Evolutionary conservation across 192 early-diverging fungal genomes (phyloP).

Genomic region (Coemansia erecta): DNA sequence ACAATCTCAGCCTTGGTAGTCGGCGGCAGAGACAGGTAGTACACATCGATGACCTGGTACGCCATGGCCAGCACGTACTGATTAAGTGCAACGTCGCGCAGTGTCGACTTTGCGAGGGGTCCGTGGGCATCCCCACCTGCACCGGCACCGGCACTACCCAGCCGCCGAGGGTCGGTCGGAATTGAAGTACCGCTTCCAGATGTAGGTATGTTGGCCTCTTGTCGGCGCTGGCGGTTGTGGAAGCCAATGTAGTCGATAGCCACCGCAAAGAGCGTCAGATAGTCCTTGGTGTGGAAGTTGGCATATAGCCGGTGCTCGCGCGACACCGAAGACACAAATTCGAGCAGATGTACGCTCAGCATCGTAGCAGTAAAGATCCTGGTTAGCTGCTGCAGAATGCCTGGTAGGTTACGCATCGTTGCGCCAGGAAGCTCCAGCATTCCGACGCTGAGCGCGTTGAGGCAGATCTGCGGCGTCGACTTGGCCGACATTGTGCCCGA

Average conservation of each 20-base stretch:
- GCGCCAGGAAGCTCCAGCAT: constrained; percentile 79
- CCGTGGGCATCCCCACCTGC: neutral
- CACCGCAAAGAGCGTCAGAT: constrained; percentile 87
- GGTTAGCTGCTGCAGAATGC: constrained; percentile 70
- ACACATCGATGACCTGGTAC: constrained; percentile 87
- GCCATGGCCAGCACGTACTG: constrained; percentile 90
- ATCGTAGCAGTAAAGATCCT: constrained; percentile 77
- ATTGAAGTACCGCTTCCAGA: neutral
- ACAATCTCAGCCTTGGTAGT: constrained; percentile 76
- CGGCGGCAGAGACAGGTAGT: constrained; percentile 81
- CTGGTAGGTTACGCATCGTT: constrained; percentile 69
- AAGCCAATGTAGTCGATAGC: constrained; percentile 80
- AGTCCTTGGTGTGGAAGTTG: constrained; percentile 77
- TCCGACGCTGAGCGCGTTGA: constrained; percentile 76
- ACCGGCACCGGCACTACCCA: constrained; percentile 6
- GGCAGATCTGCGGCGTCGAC: constrained; percentile 70
- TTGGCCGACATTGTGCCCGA: constrained; percentile 52
- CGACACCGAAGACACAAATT: constrained; percentile 88
- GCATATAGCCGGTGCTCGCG: constrained; percentile 72
- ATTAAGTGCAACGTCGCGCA: constrained; percentile 53
- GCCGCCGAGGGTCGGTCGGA: constrained; percentile 19
- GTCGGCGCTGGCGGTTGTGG: constrained; percentile 46
- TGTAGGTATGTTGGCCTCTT: constrained; percentile 16
- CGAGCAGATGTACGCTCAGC: constrained; percentile 82
- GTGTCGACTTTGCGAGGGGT: constrained; percentile 2